A percentile compares a stretch with the other conserved stretches of the same genome.
Evolutionary conservation across 2,329 filamentous ascomycete genomes (phyloP).

Genomic region (Calonectria henricotiae): DNA sequence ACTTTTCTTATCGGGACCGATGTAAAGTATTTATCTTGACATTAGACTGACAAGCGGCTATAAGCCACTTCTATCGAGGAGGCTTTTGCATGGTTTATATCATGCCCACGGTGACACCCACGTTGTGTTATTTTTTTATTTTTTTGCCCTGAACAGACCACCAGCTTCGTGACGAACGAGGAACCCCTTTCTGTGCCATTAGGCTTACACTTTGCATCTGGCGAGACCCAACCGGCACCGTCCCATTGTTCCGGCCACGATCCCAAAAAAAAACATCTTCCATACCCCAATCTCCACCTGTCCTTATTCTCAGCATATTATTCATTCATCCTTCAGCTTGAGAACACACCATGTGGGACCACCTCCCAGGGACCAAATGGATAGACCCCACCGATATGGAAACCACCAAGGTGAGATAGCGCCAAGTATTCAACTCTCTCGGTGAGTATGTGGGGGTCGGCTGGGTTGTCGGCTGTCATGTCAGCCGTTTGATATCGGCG

Average conservation of each 20-base stretch:
- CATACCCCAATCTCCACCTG: conserved; percentile 27
- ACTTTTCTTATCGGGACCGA: neutral
- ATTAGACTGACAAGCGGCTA: conserved; percentile 1
- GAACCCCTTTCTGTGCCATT: conserved; percentile 13
- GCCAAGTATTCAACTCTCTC: conserved; percentile 19
- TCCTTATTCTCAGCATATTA: conserved; percentile 24
- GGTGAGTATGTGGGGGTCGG: conserved; percentile 34
- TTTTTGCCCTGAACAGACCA: conserved; percentile 26
- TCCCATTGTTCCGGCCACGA: conserved; percentile 28
- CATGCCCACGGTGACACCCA: neutral
- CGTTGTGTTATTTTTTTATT: neutral
- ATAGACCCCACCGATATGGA: conserved; percentile 16
- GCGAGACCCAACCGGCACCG: conserved; percentile 27
- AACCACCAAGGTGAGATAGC: conserved; percentile 35
- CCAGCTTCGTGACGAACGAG: conserved; percentile 6
- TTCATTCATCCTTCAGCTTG: conserved; percentile 31
- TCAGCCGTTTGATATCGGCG: conserved; percentile 6
- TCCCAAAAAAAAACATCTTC: conserved; percentile 13
- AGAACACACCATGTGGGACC: conserved; percentile 37
- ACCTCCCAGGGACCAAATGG: conserved; percentile 22
- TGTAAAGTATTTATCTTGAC: conserved; percentile 2
- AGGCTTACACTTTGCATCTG: conserved; percentile 21
- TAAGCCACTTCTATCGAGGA: neutral
- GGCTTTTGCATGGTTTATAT: conserved; percentile 31
- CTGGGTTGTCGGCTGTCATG: conserved; percentile 25